A percentile compares a stretch with the other conserved stretches of the same genome.
Conservation (phyloP, 2,329 filamentous ascomycete species). For the Cadophora sp. region DNA sequence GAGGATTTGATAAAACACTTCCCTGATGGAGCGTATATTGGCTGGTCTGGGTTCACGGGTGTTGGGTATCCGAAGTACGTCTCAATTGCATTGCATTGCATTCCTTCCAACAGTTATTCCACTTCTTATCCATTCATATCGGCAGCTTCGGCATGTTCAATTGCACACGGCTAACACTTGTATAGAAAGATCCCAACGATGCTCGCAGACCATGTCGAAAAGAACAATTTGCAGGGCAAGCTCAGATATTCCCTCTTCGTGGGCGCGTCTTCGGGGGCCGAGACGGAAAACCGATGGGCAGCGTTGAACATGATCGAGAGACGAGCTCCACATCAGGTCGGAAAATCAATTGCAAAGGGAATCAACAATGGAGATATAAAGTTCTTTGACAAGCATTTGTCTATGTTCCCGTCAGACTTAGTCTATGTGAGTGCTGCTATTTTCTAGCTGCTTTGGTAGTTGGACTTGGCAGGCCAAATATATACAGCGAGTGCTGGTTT, state of each 20-base stretch:
- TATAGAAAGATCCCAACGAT: constrained; percentile 80
- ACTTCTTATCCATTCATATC: not conserved
- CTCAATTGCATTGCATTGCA: not conserved
- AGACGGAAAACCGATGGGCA: constrained; percentile 92
- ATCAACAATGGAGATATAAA: constrained; percentile 90
- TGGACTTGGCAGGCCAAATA: not conserved
- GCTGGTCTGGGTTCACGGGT: constrained; percentile 91
- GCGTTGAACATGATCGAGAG: constrained; percentile 87
- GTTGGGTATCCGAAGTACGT: constrained; percentile 86
- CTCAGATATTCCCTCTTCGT: constrained; percentile 88
- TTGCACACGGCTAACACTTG: constrained; percentile 23
- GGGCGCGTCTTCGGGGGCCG: constrained; percentile 86
- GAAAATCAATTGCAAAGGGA: constrained; percentile 87
- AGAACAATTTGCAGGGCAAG: constrained; percentile 83
- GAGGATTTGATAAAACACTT: constrained; percentile 83
- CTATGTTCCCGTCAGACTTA: constrained; percentile 88
- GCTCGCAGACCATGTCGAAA: constrained; percentile 87
- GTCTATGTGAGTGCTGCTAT: constrained; percentile 66
- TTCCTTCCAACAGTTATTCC: constrained; percentile 4
- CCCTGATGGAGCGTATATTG: constrained; percentile 84
- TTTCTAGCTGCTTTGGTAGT: not conserved
- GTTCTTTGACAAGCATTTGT: constrained; percentile 93
- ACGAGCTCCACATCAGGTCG: constrained; percentile 84
- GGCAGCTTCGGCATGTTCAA: constrained; percentile 9
- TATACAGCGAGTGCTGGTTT: not conserved